Evolutionary conservation across 2,329 filamentous ascomycete species (phyloP), one percentile per base, ranked within the genome.

Genomic region (Colletotrichum euphorbiae): DNA sequence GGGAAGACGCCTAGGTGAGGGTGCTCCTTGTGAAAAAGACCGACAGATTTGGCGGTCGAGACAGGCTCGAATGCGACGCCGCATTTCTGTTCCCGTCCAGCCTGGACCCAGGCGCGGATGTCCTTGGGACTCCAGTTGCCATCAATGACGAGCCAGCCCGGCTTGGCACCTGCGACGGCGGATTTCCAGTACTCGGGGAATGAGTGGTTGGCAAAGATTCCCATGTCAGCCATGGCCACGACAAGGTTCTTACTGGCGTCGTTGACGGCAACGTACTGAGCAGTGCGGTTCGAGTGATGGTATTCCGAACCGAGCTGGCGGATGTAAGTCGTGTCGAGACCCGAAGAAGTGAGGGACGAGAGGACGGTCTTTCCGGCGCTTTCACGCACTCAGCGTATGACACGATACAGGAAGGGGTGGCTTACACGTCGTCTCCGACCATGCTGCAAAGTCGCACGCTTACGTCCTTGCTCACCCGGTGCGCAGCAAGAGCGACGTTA

Each of bases 181-280:
- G 88, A 84, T 56, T 85, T 84, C 90, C 91, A 93, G 71, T 85
- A 81, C 8, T 82, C 77, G 0, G 84, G 78, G 69, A 87, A 85
- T 0, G 83, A 82, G 69, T 85, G 80, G 15, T 80, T 75, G n/a
- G 89, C 85, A 54, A 97, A 87, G 73, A 97, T 95, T 62, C 85
- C 87, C 94, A 98, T 98, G 76, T 98, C 96, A 4, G 95, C 94
- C 93, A 98, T 97, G 51, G 94, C 95, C 70, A 98, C 80, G n/a
- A 94, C 85, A 2, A 99, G 87, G 71, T 94, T 91, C 77, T 94
- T 97, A 68, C 91, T 88, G 0, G 84, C 83, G 75, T 97, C 92
- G 76, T 98, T 99, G 71, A 98, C 84, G 15, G 95, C 92, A 3
- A 98, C 88, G 77, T 98, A 98, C 77, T 98, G 94, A 0, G 94